phyloP scores from a whole-genome alignment of 2,329 filamentous ascomycete genomes.

The Seiridium cupressi region DNA sequence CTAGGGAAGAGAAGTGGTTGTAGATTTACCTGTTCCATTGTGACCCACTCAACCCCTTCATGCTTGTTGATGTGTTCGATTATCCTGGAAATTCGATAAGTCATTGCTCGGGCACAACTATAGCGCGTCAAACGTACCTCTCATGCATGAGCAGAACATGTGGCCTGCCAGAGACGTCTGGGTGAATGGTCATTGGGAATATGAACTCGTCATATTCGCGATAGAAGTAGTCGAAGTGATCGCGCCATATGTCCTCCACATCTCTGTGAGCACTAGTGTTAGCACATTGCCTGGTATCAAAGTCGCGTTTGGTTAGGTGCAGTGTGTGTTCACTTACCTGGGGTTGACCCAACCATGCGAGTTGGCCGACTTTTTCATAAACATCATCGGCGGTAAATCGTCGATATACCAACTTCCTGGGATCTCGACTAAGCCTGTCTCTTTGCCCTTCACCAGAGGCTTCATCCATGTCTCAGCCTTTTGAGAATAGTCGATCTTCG shows the following conservation, averaged over 20 bases:
- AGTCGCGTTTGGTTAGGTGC: not conserved
- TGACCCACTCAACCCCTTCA: conserved; percentile 20
- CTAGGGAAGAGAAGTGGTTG: not conserved
- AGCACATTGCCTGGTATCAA: not conserved
- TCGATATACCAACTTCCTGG: conserved; percentile 62
- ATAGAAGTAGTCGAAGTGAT: conserved; percentile 71
- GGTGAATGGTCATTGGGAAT: conserved; percentile 76
- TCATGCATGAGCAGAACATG: conserved; percentile 74
- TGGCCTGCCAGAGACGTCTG: conserved; percentile 70
- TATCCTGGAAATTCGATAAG: conserved; percentile 6
- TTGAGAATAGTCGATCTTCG: conserved; percentile 65
- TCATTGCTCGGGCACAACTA: not conserved
- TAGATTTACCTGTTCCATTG: conserved; percentile 21
- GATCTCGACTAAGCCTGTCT: conserved; percentile 66
- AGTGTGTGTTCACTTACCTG: conserved; percentile 1
- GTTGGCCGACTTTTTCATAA: conserved; percentile 65
- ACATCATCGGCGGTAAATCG: conserved; percentile 69
- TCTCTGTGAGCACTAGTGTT: conserved; percentile 32
- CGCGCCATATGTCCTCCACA: conserved; percentile 59
- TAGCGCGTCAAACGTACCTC: conserved; percentile 37
- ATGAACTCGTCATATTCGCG: conserved; percentile 74
- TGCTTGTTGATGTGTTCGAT: conserved; percentile 39
- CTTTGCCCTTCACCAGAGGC: conserved; percentile 55
- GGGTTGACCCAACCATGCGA: conserved; percentile 61
- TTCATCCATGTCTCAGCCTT: conserved; percentile 66